Evolutionary conservation across 2,329 filamentous ascomycete genomes (phyloP), one percentile per base, ranked within the genome.

Genomic region (Colletotrichum sp.): DNA sequence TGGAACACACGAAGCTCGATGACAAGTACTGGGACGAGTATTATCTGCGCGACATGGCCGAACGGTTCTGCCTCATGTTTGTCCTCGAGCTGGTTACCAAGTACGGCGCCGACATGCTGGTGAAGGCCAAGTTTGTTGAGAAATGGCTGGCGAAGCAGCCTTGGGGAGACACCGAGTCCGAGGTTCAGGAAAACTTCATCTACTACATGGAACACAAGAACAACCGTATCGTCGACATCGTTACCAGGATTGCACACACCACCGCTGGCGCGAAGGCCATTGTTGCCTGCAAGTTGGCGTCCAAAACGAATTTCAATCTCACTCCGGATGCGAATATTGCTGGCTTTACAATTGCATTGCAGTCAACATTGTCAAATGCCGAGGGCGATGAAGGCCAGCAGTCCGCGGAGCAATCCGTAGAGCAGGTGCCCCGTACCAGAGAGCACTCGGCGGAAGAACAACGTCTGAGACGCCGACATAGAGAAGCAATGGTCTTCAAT

Each of bases 401-500:
- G 71, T 80, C 79, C 52, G 77, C 80, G 66, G 82, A 83, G 74
- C 78, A 82, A 71, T 80, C 79, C 55, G 77, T 80, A 68, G 82
- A 83, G 74, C 78, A 82, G 69, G 80, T 85, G 61, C 83, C 84
- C 13, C 80, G 85, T 43, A 81, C 83, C 3, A 79, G 88, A 75
- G 90, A 91, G 73, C 90, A 91, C 81, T 92, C 88, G 75, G 87
- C 85, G 8, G 92, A 92, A 81, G 94, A 96, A 82, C 93, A 94
- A 80, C 91, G 93, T 69, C 87, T 96, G 76, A 88, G 95, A 75
- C 90, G 96, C 78, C 90, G 95, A 66, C 91, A 96, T 81, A 90
- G 96, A 78, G 95, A 98, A 86, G 96, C 95, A 6, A 96, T 98
- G 91, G 96, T 98, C 25, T 87, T 98, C 72, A 96, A 96, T 80